phyloP scores from a whole-genome alignment of 371 early-diverging fungal genomes.

The Umbelopsis sp. region DNA sequence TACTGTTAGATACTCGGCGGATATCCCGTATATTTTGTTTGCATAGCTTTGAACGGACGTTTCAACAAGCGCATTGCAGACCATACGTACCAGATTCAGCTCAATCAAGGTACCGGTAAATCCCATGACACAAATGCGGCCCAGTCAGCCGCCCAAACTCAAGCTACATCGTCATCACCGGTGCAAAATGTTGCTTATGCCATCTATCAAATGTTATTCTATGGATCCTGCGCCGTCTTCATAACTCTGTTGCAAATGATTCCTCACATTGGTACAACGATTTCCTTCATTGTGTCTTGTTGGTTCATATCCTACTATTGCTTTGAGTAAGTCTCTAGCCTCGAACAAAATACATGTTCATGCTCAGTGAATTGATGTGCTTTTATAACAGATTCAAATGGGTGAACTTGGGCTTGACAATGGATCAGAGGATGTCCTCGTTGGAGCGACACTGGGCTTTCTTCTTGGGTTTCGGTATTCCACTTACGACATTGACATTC shows the following conservation, averaged over 20 bases:
- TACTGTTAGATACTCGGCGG: conserved; percentile 43
- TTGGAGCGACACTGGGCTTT: conserved; percentile 55
- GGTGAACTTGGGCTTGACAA: conserved; percentile 45
- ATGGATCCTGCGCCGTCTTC: conserved; percentile 45
- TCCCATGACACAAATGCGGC: not conserved
- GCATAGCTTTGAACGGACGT: conserved; percentile 41
- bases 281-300: conserved; percentile 46
- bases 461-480: conserved; percentile 55
- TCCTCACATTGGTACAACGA: conserved; percentile 39
- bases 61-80: conserved; percentile 47
- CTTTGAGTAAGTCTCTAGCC: conserved; percentile 45
- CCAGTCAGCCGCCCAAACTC: conserved; percentile 5
- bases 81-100: conserved; percentile 34
- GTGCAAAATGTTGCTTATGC: conserved; percentile 29
- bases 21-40: conserved; percentile 51
- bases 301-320: conserved; percentile 53
- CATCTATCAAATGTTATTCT: conserved; percentile 42
- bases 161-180: conserved; percentile 6
- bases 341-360: too few species aligned
- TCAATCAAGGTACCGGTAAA: conserved; percentile 3
- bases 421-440: conserved; percentile 46
- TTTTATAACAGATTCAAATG: conserved; percentile 44
- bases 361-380: not conserved
- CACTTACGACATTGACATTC: conserved; percentile 43
- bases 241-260: conserved; percentile 32